Base-by-base conservation (phyloP, 495 filamentous ascomycete genomes). In the Trichoderma reesei region DNA sequence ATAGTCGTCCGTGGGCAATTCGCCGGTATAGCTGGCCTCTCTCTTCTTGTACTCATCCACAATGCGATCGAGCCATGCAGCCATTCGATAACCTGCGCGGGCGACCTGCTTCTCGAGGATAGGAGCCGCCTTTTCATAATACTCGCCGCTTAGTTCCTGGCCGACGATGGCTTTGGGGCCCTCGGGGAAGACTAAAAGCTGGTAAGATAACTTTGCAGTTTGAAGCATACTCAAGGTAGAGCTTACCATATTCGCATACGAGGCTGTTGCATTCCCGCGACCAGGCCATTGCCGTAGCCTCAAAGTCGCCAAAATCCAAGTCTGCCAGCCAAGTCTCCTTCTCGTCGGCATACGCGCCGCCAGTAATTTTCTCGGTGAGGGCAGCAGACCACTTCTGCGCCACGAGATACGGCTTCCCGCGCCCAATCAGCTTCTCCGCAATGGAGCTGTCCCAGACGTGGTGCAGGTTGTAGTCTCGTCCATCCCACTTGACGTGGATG, bases 91-190 rank as follows among this genome's bases (percentile, higher is more conserved):
- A 11, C 89, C 89, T 10, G 85, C 89, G 70, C 85, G 87, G 3
- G 88, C 90, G 68, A 96, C 81, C 73, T 90, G 84, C 66, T 84
- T 66, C 76, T 93, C 85, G 46, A 94, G 78, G 56, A 88, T 81
- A 20, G 81, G 82, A 18, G 82, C 74, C 14, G 86, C 83, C 18
- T 76, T 76, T 56, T 87, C 75, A 69, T 86, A 88, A 73, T 92
- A 92, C 7, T 75, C 74, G 0, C 79, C 80, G 60, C 79, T 79
- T 31, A 90, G 71, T 68, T 90, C 88, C 68, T 82, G 72, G 6
- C 80, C 82, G 3, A 69, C 67, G 36, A 89, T 80, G 9, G 76
- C 81, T 3, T 75, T 69, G 4, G 78, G 74, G 1, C 83, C 86
- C 18, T 79, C 70, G 2, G 83, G 83, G 46, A 90, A 66, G 2